Evolutionary conservation across 2,329 filamentous ascomycete species (phyloP), one percentile per base, ranked within the genome.

Genomic region (Remersonia thermophila): DNA sequence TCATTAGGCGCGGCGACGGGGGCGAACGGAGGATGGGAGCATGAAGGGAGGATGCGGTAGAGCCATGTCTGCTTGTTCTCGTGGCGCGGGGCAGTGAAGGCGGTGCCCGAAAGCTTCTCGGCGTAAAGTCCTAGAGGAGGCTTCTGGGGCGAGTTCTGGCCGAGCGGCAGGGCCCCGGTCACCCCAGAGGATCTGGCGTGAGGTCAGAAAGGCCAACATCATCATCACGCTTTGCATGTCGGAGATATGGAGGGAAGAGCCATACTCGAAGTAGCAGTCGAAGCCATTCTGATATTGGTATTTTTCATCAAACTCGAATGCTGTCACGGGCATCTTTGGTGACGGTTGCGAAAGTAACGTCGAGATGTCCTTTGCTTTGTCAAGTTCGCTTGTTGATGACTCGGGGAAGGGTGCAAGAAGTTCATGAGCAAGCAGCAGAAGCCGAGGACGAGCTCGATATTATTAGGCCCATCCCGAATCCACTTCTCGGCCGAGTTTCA

Each of bases 261-360:
- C 73, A 49, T 60, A 86, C 80, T 89, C 80, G 56, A 85, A 73
- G 54, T 87, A 79, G 32, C 69, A 75, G 56, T 72, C 71, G 63
- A 91, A 87, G 56, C 83, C 83, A 63, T 77, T 82, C 52, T 77
- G 78, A 58, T 91, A 91, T 40, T 64, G 66, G 64, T 91, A 91
- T 49, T 67, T 70, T 47, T 73, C 69, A 41, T 58, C 52, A 15
- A 63, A 53, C 25, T 57, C 54, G 40, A 73, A 73, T 0, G 57
- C 47, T 4, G 68, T 71, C 40, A 65, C 57, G 7, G 67, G 66
- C 69, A 73, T 73, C 23, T 20, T 55, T 18, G 30, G n/a, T 36
- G 28, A 28, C 18, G 8, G 25, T 7, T 20, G n/a, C n/a, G n/a
- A n/a, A n/a, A n/a, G n/a, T n/a, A n/a, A n/a, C n/a, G n/a, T n/a